These are phyloP conservation scores for Solanum boliviense DNA, from an alignment of 257 asterid genomes.

Conservation along the genomic window DNA sequence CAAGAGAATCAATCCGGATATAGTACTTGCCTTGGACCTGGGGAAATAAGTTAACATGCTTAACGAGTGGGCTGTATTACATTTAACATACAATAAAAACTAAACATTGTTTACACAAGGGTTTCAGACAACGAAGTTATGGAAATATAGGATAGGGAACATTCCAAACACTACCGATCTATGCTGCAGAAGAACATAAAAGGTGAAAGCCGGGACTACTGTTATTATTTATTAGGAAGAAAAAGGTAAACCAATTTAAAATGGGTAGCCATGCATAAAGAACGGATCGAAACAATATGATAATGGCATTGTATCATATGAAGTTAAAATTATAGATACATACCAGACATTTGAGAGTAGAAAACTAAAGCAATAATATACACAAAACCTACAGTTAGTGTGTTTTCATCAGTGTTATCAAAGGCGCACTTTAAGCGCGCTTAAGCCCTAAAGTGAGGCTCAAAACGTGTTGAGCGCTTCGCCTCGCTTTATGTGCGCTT, in stretches of 20 bases:
- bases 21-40: conserved; percentile 87
- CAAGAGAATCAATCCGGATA: conserved; percentile 63
- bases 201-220: background rate
- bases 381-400: background rate
- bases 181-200: background rate
- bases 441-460: too few relatives aligned
- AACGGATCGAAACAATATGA: background rate
- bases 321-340: background rate
- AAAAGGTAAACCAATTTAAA: background rate
- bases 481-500: too few relatives aligned
- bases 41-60: background rate
- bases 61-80: background rate
- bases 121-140: background rate
- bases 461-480: too few relatives aligned
- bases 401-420: too few relatives aligned
- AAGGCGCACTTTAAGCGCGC: too few relatives aligned
- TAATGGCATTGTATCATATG: background rate
- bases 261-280: background rate
- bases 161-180: background rate
- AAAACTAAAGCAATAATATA: background rate
- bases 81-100: background rate
- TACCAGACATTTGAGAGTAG: background rate
- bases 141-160: background rate
- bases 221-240: background rate
- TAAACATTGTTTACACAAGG: background rate